Conservation (phyloP, 345 rosid species). For the Citrus trifoliata region DNA sequence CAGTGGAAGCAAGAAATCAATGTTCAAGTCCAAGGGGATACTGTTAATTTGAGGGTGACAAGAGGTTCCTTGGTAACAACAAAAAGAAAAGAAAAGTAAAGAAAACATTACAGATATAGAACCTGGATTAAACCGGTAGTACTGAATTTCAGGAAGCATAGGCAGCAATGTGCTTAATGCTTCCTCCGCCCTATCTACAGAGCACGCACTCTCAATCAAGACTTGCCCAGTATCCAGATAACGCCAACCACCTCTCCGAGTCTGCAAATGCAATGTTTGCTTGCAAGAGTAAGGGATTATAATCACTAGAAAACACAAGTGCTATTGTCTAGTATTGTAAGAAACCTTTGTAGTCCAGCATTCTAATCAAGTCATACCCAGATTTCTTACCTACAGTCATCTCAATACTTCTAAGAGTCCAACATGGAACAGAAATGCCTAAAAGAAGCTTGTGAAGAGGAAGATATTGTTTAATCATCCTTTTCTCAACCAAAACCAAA, state of each 20-base stretch:
- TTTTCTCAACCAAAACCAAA: not conserved
- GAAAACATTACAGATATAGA: not conserved
- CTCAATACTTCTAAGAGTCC: not conserved
- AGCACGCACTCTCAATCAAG: constrained; percentile 97
- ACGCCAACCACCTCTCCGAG: constrained; percentile 97
- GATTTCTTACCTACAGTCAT: not conserved
- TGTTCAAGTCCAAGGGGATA: too few species aligned
- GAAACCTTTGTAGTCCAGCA: not conserved
- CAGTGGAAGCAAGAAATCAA: too few species aligned
- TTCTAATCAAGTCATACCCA: not conserved
- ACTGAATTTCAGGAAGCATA: constrained; percentile 88
- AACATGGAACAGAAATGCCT: not conserved
- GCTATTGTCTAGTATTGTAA: not conserved
- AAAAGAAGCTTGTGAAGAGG: not conserved
- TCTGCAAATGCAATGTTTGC: constrained; percentile 35
- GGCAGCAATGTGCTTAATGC: constrained; percentile 93
- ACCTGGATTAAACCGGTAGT: constrained; percentile 96
- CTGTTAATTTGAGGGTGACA: too few species aligned
- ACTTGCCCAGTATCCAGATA: constrained; percentile 98
- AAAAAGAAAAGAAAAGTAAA: too few species aligned
- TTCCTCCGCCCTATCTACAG: constrained; percentile 97
- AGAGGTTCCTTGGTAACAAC: too few species aligned
- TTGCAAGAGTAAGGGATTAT: not conserved
- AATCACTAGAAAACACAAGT: not conserved
- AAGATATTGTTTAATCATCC: not conserved